These are phyloP conservation scores for Ophiostoma populinum DNA, from an alignment of 2,329 filamentous ascomycete species.

Conservation along the genomic window DNA sequence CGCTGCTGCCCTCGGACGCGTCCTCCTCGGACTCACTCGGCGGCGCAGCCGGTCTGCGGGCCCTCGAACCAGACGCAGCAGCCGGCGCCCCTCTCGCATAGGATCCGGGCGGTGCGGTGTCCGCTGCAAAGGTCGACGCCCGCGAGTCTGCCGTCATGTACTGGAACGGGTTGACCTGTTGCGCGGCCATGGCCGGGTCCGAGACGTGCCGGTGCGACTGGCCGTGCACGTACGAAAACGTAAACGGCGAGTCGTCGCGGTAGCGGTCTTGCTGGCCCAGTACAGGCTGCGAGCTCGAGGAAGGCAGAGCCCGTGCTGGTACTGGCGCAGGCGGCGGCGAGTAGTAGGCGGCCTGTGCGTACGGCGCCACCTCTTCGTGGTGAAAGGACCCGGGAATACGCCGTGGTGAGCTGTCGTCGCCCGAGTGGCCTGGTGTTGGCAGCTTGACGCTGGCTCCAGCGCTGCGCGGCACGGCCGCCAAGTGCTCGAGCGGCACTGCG, in stretches of 20 bases:
- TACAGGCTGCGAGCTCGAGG: slow-evolving; percentile 17
- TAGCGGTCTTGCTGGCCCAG: slow-evolving; percentile 17
- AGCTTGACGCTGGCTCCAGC: slow-evolving; percentile 9
- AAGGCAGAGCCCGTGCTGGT: slow-evolving; percentile 9
- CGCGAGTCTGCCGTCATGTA: slow-evolving; percentile 32
- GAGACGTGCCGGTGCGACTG: slow-evolving; percentile 25
- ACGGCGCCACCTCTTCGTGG: slow-evolving; percentile 18
- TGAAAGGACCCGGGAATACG: slow-evolving; percentile 21
- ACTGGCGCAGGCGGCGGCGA: slow-evolving; percentile 24
- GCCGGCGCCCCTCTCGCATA: slow-evolving; percentile 8
- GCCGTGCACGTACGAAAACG: slow-evolving; percentile 26
- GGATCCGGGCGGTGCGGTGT: slow-evolving; percentile 3
- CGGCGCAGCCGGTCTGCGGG: slow-evolving; percentile 15
- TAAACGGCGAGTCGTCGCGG: slow-evolving; percentile 24
- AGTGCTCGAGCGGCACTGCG: slow-evolving; percentile 34
- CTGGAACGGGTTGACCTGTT: slow-evolving; percentile 29
- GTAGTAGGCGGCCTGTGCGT: slow-evolving; percentile 35
- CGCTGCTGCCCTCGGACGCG: slow-evolving; percentile 8
- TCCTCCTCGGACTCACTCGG: slow-evolving; percentile 14
- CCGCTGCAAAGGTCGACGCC: slow-evolving; percentile 17
- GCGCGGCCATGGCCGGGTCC: slow-evolving; percentile 20
- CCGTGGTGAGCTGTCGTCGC: slow-evolving; percentile 16
- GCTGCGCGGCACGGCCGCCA: slow-evolving; percentile 26
- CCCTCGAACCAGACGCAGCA: slow-evolving; percentile 18
- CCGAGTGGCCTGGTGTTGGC: slow-evolving; percentile 12